Percentiles rank a stretch among this genome's conserved stretches.
phyloP scores from a whole-genome alignment of 805 yeast species.

The Barnettozyma vustinii region DNA sequence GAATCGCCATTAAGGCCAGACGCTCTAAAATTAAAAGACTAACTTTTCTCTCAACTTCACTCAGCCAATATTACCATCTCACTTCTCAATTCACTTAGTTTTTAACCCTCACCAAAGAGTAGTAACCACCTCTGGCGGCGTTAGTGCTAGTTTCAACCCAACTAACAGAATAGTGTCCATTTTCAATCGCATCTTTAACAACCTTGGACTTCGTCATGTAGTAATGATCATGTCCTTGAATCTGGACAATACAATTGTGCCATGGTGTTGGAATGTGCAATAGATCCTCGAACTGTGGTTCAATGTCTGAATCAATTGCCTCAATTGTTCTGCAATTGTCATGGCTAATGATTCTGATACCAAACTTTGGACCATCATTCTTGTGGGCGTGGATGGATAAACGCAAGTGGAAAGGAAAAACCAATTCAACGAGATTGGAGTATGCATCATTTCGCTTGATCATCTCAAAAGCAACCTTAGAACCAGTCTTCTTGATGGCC shows the following conservation, averaged over 20 bases:
- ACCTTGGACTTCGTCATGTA: slow-evolving; percentile 33
- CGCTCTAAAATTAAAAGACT: too few relatives aligned
- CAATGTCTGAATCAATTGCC: slow-evolving; percentile 33
- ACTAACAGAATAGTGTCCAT: slow-evolving; percentile 30
- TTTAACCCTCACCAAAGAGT: slow-evolving; percentile 8
- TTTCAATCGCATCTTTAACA: slow-evolving; percentile 31
- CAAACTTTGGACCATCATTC: slow-evolving; percentile 56
- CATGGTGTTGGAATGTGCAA: slow-evolving; percentile 64
- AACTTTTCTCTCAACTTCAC: neutral
- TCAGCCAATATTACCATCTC: too few relatives aligned
- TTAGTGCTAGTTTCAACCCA: slow-evolving; percentile 31
- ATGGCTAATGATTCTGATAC: slow-evolving; percentile 42
- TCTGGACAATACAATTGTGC: slow-evolving; percentile 50
- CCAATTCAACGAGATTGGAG: slow-evolving; percentile 53
- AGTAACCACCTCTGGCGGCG: slow-evolving; percentile 31
- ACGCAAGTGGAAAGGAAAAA: slow-evolving; percentile 55
- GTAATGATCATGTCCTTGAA: slow-evolving; percentile 30
- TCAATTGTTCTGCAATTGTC: slow-evolving; percentile 42
- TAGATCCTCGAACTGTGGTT: slow-evolving; percentile 44
- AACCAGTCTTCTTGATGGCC: slow-evolving; percentile 42
- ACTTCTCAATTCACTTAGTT: neutral
- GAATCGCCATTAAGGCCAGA: too few relatives aligned
- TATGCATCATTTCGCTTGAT: slow-evolving; percentile 61
- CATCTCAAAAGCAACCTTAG: slow-evolving; percentile 59
- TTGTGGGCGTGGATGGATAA: slow-evolving; percentile 58